Evolutionary conservation across 164 flowering plant species (phyloP).

Genomic region (Vitis vinifera): ASM3070453v1 NC_081813.1:1651501-1652000

Average conservation of each 20-base stretch:
- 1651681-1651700: too few species aligned
- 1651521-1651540: too few species aligned
- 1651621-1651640: too few species aligned
- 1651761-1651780: neutral
- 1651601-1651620: too few species aligned
- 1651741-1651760: neutral
- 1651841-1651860: slow-evolving; percentile 36
- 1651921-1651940: slow-evolving; percentile 49
- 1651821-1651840: slow-evolving; percentile 41
- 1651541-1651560: too few species aligned
- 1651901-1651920: slow-evolving; percentile 42
- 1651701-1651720: too few species aligned
- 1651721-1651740: too few species aligned
- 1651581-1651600: too few species aligned
- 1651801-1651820: slow-evolving; percentile 12
- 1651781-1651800: neutral
- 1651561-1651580: too few species aligned
- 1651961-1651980: neutral
- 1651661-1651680: too few species aligned
- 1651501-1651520: too few species aligned
- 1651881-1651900: slow-evolving; percentile 39
- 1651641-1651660: too few species aligned
- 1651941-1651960: neutral
- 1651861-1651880: slow-evolving; percentile 41
- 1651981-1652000: neutral